Conservation (phyloP, 108 stramenopile species). For the Nitzschia palea region DNA sequence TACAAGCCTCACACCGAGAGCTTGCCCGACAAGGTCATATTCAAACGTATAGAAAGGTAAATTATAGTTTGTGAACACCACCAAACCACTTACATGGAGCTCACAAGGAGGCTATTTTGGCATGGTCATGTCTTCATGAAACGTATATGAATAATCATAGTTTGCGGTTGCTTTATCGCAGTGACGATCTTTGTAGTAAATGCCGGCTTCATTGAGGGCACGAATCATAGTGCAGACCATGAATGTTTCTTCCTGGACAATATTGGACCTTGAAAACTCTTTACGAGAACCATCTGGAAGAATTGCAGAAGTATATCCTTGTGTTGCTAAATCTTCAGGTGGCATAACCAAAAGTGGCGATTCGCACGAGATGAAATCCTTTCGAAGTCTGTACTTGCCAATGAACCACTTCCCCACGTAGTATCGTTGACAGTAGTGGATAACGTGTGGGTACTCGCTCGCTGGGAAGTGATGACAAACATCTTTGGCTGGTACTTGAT, state of each 20-base stretch:
- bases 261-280: conserved; percentile 26
- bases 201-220: conserved; percentile 74
- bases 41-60: no score
- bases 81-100: no score
- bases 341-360: conserved; percentile 65
- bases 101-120: not conserved
- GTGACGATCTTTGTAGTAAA: conserved; percentile 76
- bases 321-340: conserved; percentile 47
- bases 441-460: conserved; percentile 55
- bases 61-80: no score
- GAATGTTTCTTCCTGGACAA: conserved; percentile 59
- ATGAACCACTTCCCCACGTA: conserved; percentile 66
- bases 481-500: conserved; percentile 34
- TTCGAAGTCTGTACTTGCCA: conserved; percentile 73
- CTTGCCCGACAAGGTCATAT: no score
- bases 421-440: conserved; percentile 86
- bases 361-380: conserved; percentile 73
- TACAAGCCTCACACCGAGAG: no score
- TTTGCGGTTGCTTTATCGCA: conserved; percentile 65
- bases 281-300: conserved; percentile 34
- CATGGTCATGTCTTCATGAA: conserved; percentile 44
- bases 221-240: conserved; percentile 69
- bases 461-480: conserved; percentile 52
- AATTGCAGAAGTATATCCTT: conserved; percentile 49
- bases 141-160: conserved; percentile 57